These are phyloP conservation scores for Eremochloa ophiuroides DNA, from an alignment of 176 grass and related monocot species.

Conservation along the genomic window DNA sequence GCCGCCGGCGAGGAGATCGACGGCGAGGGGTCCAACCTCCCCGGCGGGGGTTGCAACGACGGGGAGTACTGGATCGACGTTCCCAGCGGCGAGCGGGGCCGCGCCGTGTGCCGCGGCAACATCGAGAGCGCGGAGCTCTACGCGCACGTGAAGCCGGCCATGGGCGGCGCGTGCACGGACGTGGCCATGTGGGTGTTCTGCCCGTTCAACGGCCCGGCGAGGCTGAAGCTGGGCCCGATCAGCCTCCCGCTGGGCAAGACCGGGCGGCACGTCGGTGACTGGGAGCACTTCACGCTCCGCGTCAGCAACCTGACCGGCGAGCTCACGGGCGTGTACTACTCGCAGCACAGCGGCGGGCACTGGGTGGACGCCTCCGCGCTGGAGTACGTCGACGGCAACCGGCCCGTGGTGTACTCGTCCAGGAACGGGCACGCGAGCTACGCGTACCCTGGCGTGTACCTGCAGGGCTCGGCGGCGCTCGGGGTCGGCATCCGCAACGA, in stretches of 20 bases:
- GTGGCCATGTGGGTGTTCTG: slow-evolving; percentile 92
- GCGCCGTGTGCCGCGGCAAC: slow-evolving; percentile 35
- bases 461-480: slow-evolving; percentile 69
- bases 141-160: slow-evolving; percentile 59
- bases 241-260: slow-evolving; percentile 61
- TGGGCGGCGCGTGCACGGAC: slow-evolving; percentile 63
- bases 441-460: slow-evolving; percentile 57
- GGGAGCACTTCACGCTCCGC: slow-evolving; percentile 90
- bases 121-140: slow-evolving; percentile 60
- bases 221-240: slow-evolving; percentile 56
- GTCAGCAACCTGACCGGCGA: slow-evolving; percentile 76
- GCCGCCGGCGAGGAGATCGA: slow-evolving; percentile 37
- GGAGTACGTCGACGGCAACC: slow-evolving; percentile 60
- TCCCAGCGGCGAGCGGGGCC: slow-evolving; percentile 25
- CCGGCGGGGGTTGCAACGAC: slow-evolving; percentile 55
- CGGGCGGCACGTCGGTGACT: slow-evolving; percentile 80
- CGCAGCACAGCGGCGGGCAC: slow-evolving; percentile 68
- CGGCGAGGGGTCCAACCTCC: slow-evolving; percentile 54
- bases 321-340: slow-evolving; percentile 75
- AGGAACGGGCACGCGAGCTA: slow-evolving; percentile 80
- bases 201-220: slow-evolving; percentile 84
- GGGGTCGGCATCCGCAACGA: slow-evolving; percentile 65
- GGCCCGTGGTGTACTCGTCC: slow-evolving; percentile 59
- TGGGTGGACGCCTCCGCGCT: slow-evolving; percentile 74
- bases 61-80: slow-evolving; percentile 70